Evolutionary conservation across 2,329 filamentous ascomycete species (phyloP).

Genomic region (Penicillium corylophilum): DNA sequence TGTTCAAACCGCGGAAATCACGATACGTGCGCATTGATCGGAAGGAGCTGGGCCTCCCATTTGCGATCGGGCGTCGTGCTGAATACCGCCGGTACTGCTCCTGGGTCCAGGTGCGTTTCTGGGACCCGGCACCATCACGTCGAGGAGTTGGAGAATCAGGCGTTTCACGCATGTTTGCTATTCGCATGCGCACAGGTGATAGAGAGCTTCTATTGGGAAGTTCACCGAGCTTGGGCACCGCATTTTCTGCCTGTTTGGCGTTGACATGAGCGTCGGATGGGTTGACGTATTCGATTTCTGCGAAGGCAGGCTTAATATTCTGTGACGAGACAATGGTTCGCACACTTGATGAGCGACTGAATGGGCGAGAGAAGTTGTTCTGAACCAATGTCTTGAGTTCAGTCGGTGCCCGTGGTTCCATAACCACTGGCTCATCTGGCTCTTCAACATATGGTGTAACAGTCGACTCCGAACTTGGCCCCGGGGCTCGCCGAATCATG

Average conservation of each 20-base stretch:
- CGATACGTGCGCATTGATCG: constrained; percentile 28
- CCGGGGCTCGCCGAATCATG: constrained; percentile 5
- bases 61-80: constrained; percentile 20
- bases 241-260: not conserved
- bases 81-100: constrained; percentile 26
- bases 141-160: constrained; percentile 35
- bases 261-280: not conserved
- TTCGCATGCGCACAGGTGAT: constrained; percentile 26
- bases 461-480: not conserved
- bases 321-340: constrained; percentile 20
- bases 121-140: constrained; percentile 10
- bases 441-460: not conserved
- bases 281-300: not conserved
- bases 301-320: constrained; percentile 3
- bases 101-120: constrained; percentile 21
- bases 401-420: not conserved
- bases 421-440: not conserved
- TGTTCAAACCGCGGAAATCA: constrained; percentile 21
- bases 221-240: not conserved
- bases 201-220: constrained; percentile 1
- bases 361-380: constrained; percentile 40
- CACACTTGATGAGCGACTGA: constrained; percentile 34
- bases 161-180: constrained; percentile 20
- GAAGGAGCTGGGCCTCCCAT: constrained; percentile 24
- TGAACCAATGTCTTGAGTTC: constrained; percentile 12